phyloP scores from a whole-genome alignment of 306 rosid species.

The Cicer judaicum region DNA sequence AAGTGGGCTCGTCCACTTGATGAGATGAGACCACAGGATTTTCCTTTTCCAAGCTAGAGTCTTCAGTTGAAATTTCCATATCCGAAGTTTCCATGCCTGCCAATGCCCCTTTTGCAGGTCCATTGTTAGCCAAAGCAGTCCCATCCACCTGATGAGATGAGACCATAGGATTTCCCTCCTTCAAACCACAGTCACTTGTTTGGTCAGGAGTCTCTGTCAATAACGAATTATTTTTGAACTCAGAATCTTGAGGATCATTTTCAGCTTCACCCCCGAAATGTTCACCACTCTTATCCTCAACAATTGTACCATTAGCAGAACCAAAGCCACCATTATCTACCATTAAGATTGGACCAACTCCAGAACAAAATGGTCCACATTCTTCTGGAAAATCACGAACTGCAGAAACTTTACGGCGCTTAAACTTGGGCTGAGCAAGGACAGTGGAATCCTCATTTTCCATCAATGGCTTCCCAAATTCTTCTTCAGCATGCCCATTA shows the following conservation, averaged over 20 bases:
- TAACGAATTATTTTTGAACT: constrained; percentile 9
- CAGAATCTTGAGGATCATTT: constrained; percentile 34
- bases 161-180: neutral
- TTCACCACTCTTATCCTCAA: constrained; percentile 39
- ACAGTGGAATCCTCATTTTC: constrained; percentile 54
- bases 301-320: constrained; percentile 26
- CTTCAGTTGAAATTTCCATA: neutral
- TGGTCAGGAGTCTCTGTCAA: constrained; percentile 16
- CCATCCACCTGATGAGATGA: neutral
- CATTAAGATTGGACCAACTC: constrained; percentile 21
- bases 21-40: constrained; percentile 10
- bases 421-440: constrained; percentile 41
- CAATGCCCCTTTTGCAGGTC: neutral
- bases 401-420: constrained; percentile 62
- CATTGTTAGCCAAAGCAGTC: neutral
- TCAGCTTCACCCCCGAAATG: constrained; percentile 30
- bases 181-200: constrained; percentile 21
- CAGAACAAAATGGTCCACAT: constrained; percentile 63
- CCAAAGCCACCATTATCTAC: constrained; percentile 13
- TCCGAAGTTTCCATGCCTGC: neutral
- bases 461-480: constrained; percentile 43
- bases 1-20: constrained; percentile 36
- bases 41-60: constrained; percentile 22
- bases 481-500: constrained; percentile 52
- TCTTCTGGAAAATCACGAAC: constrained; percentile 80